phyloP scores from a whole-genome alignment of 176 grass and related monocot genomes.

The Oryza officinalis region DNA sequence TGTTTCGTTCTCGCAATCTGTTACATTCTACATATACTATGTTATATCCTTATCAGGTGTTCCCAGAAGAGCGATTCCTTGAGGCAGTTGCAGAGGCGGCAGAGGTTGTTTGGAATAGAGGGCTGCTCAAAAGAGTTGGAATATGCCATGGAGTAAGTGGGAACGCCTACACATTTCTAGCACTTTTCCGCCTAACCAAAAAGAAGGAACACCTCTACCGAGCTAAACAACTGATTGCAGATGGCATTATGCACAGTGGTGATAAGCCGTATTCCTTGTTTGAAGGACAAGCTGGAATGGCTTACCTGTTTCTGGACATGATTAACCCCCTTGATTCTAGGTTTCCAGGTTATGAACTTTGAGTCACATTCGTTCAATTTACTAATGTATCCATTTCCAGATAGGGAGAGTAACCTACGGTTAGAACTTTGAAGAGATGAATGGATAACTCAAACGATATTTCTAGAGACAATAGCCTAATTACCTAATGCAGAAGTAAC shows the following conservation, averaged over 20 bases:
- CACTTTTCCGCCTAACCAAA: constrained; percentile 39
- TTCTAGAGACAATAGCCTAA: too few species aligned
- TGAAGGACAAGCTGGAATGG: constrained; percentile 46
- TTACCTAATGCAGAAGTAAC: too few species aligned
- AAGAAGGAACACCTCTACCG: constrained; percentile 30
- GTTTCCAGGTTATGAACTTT: constrained; percentile 55
- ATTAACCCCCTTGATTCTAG: constrained; percentile 33
- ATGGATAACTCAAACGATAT: too few species aligned
- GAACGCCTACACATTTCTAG: constrained; percentile 47
- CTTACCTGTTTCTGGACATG: constrained; percentile 50
- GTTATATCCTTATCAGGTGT: background rate
- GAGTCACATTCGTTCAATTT: background rate
- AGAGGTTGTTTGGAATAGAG: constrained; percentile 42
- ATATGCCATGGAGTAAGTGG: constrained; percentile 42
- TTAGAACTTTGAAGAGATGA: too few species aligned
- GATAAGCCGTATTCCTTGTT: constrained; percentile 40
- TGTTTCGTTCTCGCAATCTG: background rate
- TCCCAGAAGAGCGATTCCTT: constrained; percentile 31
- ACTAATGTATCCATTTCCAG: background rate
- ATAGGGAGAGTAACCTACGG: too few species aligned
- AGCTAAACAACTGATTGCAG: constrained; percentile 36
- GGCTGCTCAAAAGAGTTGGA: too few species aligned
- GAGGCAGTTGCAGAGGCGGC: constrained; percentile 1
- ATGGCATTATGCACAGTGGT: constrained; percentile 31
- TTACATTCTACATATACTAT: too few species aligned